Base-by-base conservation (phyloP, 148 eudicot genomes). In the Cornus controversa region DNA sequence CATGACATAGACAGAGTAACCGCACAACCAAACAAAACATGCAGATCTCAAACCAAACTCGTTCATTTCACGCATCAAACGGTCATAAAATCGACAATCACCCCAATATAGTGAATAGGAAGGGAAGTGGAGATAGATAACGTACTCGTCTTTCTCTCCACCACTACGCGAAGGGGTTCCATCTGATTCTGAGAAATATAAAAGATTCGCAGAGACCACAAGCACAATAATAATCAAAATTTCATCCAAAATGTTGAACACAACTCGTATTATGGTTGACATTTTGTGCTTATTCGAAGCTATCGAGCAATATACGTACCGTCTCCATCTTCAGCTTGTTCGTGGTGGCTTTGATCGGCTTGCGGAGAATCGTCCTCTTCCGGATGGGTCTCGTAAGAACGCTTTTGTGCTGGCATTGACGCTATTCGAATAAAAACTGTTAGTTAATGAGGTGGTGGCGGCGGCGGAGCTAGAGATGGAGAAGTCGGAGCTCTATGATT, bases 321-420 rank as follows among this genome's bases (percentile, higher is more conserved):
- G 20, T 50, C 57, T 13, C 53, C 27, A 16, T 69, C 68, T 23
- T 75, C 75, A 8, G 77, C 50, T 28, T 76, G 71, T 8, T 75
- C 80, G 15, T 76, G 54, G 77, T 70, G 79, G 50, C 64, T 71
- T 8, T 75, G 69, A 72, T 74, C 57, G 80, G 64, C 71, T 62
- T 63, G 80, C 6, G 26, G 75, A 29, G 81, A 80, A 79, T 81
- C 85, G 5, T 75, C 85, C n/a, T 70, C 74, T 25, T 14, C 69
- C 69, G 79, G 69, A 65, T 79, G 54, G 45, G 78, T 23, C 18
- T 72, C 80, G 64, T 29, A 71, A 36, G 79, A 36, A n/a, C 77
- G 85, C 81, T 82, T 84, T 50, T 80, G 87, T 60, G 89, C 83
- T 23, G 92, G 87, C 92, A 89, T 87, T 85, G 89, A 53, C 15